Base-by-base conservation (phyloP, 139 green algal genomes). In the Tetratostichococcus sp. region DNA sequence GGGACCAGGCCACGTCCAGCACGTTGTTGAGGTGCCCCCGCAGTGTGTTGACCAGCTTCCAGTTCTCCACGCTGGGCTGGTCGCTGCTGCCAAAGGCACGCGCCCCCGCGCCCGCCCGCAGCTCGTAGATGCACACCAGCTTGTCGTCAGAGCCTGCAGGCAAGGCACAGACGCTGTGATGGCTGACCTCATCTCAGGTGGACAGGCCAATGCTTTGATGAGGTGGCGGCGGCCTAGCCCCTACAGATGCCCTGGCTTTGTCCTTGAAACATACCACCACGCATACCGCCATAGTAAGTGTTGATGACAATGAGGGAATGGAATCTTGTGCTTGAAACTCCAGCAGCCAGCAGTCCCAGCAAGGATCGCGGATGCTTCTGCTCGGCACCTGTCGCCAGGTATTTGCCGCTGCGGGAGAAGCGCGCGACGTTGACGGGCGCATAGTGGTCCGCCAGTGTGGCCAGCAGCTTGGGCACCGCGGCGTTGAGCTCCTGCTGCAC, bases 1-100 rank as follows among this genome's bases (percentile, higher is more conserved):
- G 87, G 0, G 85, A 87, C 94, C 94, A 98, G 14, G 84, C 82
- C 21, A 98, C 75, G 73, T 97, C 95, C 1, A 86, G 80, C n/a
- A 98, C 86, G 73, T 97, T 92, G 75, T 81, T 85, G 30, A 39
- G 73, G 85, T 98, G 94, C 4, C 91, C 92, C 0, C 89, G 80
- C 58, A 98, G 79, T 26, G 73, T 75, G 6, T 67, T 32, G 14
- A 74, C 30, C 1, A 73, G 74, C 26, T 80, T 84, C 94, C 94
- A 98, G 85, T 97, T 97, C 83, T 98, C 94, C 25, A 97, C 57
- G 75, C 87, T 93, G 35, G 75, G 78, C 16, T 66, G 80, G 33
- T 87, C 86, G 30, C 62, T 80, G 77, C 65, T 84, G 32, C 89
- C 88, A 74, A 93, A 92, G 6, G 33, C 39, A 2, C 75, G 59